phyloP scores from a whole-genome alignment of 176 grass and related monocot genomes.

The Juncus inflexus region DNA sequence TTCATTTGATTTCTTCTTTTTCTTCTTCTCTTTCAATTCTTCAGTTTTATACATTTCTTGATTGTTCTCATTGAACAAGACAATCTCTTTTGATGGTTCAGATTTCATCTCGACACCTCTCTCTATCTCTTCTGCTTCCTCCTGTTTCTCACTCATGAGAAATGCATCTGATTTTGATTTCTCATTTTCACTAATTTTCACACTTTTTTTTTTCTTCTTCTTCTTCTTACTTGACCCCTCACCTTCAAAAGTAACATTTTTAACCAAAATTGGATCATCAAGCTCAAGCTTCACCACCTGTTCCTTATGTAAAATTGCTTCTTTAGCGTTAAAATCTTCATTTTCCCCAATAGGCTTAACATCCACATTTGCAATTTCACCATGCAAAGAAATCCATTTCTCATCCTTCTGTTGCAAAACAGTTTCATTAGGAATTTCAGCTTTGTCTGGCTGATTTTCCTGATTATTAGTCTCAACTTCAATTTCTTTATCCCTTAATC shows the following conservation, averaged over 20 bases:
- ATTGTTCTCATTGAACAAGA: neutral
- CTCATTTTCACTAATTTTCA: neutral
- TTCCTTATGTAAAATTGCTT: neutral
- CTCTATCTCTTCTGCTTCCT: neutral
- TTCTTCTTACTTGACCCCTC: neutral
- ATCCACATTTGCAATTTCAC: neutral
- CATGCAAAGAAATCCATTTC: neutral
- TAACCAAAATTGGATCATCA: neutral
- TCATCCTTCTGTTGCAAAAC: neutral
- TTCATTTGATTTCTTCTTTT: neutral
- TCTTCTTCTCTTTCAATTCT: neutral
- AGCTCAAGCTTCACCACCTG: neutral
- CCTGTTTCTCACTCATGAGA: neutral
- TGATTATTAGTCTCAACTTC: neutral
- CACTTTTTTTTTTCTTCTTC: neutral
- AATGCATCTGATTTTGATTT: neutral
- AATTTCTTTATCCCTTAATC: neutral
- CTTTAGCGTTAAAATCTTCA: neutral
- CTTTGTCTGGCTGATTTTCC: neutral
- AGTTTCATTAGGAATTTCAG: neutral
- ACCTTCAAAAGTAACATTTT: neutral
- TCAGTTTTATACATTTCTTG: neutral
- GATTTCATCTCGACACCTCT: neutral
- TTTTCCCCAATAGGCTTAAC: neutral
- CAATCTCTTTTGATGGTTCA: conserved; percentile 1